Evolutionary conservation across 1,139 yeast species (phyloP), one percentile per base, ranked within the genome.

Genomic region (Geotrichum europaeum): DNA sequence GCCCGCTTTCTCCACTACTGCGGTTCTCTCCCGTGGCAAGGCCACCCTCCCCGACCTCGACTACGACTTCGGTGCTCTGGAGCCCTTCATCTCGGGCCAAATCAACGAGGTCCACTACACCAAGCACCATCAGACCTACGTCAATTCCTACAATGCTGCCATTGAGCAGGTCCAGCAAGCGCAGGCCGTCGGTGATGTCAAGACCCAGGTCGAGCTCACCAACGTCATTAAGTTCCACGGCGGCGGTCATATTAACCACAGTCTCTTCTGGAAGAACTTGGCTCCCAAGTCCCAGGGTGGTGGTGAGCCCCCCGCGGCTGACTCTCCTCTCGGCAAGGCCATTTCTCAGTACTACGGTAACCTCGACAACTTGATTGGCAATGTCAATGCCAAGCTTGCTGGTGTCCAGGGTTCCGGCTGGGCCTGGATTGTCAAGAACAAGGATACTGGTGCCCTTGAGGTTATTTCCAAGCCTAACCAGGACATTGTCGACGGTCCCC

Each of bases 351-450:
- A 89, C 75, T 91, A 80, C 72, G 97, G 97, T 47, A 82, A 88
- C 15, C 78, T 89, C 65, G 97, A 91, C 68, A 83, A 82, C 66
- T 80, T 92, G 76, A 85, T 86, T 68, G 71, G 77, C 55, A 72
- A 83, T 65, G 84, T 95, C 70, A 92, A 91, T 75, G 76, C 84
- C 62, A 87, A 87, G 75, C 81, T 92, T 71, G 96, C 97, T 45
- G 95, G 96, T 60, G 83, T 92, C 70, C 98, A 92, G 78, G 98
- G 98, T 70, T 89, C 97, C 24, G 98, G 98, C 51, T 92, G 98
- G 98, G 96, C 96, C 45, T 92, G 95, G 81, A 80, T 92, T 67
- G 97, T 87, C 69, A 89, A 89, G 83, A 89, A 91, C 81, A 81
- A 84, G 75, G 87, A 83, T 68, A 89, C 87, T 69, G 94, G 94